phyloP scores from a whole-genome alignment of 1,284 basidiomycete species.

The Xerocomus amazonicus region DNA sequence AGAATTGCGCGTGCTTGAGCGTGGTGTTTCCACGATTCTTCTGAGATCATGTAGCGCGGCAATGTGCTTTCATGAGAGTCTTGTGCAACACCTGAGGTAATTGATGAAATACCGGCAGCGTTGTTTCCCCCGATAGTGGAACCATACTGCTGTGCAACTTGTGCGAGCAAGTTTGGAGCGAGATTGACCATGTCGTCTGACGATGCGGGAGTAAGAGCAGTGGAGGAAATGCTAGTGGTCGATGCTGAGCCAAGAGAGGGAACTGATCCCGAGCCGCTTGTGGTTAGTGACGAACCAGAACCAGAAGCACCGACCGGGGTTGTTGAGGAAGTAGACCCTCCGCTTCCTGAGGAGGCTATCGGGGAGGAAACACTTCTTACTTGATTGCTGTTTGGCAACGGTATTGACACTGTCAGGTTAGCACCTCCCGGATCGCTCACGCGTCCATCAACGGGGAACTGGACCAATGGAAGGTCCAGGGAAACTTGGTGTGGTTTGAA shows the following conservation, averaged over 20 bases:
- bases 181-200: slow-evolving; percentile 51
- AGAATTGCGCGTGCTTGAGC: slow-evolving; percentile 75
- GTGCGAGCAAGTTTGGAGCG: slow-evolving; percentile 40
- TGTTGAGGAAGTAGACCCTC: slow-evolving; percentile 36
- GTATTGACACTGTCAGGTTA: slow-evolving; percentile 45
- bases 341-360: slow-evolving; percentile 47
- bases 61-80: slow-evolving; percentile 39
- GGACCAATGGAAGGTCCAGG: slow-evolving; percentile 49
- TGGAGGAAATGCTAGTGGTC: slow-evolving; percentile 46
- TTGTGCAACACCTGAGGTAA: slow-evolving; percentile 39
- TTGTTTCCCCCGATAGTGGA: slow-evolving; percentile 34
- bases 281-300: slow-evolving; percentile 52
- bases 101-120: slow-evolving; percentile 34
- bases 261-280: slow-evolving; percentile 47
- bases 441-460: slow-evolving; percentile 38
- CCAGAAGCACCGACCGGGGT: slow-evolving; percentile 44
- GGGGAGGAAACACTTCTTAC: slow-evolving; percentile 64
- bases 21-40: slow-evolving; percentile 80
- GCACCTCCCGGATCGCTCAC: slow-evolving; percentile 32
- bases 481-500: slow-evolving; percentile 59
- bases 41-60: slow-evolving; percentile 54
- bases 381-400: slow-evolving; percentile 42
- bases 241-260: slow-evolving; percentile 56
- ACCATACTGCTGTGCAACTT: slow-evolving; percentile 47
- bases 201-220: slow-evolving; percentile 39